Evolutionary conservation across 2,329 filamentous ascomycete genomes (phyloP).

Genomic region (Endocalyx cinctus): DNA sequence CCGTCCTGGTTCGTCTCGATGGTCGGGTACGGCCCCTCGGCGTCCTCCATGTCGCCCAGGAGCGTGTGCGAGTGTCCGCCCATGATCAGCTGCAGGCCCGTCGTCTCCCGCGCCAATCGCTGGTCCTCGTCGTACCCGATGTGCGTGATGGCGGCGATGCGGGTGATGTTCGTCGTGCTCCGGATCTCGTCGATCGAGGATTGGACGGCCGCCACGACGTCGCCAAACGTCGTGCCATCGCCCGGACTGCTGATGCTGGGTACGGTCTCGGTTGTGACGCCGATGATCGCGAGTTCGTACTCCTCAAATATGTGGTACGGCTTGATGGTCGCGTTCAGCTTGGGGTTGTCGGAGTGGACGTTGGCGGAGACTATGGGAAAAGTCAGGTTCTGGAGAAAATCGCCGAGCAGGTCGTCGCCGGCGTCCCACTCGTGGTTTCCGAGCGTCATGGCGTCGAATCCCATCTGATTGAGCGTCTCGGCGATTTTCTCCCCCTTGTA

Average conservation of each 20-base stretch:
- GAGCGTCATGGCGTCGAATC: slow-evolving; percentile 64
- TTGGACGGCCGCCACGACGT: slow-evolving; percentile 55
- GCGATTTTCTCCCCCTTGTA: slow-evolving; percentile 66
- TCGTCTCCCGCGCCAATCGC: slow-evolving; percentile 53
- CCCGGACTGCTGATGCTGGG: slow-evolving; percentile 55
- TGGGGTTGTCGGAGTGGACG: slow-evolving; percentile 54
- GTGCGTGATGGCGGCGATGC: slow-evolving; percentile 63
- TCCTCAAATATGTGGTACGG: slow-evolving; percentile 61
- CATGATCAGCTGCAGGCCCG: slow-evolving; percentile 64
- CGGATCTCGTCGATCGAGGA: slow-evolving; percentile 58
- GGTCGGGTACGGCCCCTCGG: slow-evolving; percentile 59
- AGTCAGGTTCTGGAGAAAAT: slow-evolving; percentile 58
- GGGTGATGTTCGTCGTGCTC: slow-evolving; percentile 55
- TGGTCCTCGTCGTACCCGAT: slow-evolving; percentile 63
- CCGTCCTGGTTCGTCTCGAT: slow-evolving; percentile 56
- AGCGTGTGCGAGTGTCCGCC: slow-evolving; percentile 37
- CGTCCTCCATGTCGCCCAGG: slow-evolving; percentile 54
- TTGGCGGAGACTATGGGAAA: slow-evolving; percentile 63
- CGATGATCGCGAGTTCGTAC: slow-evolving; percentile 58
- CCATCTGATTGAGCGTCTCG: slow-evolving; percentile 58
- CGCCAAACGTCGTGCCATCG: slow-evolving; percentile 52
- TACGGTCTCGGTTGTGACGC: slow-evolving; percentile 58
- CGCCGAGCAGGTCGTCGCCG: slow-evolving; percentile 57
- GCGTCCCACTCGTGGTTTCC: slow-evolving; percentile 66
- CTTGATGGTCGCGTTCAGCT: slow-evolving; percentile 59